Percentiles rank a stretch among this genome's conserved stretches.
These are phyloP conservation scores for Boletus hoseneyae DNA, from an alignment of 1,284 basidiomycete species.

Conservation along the genomic window DNA sequence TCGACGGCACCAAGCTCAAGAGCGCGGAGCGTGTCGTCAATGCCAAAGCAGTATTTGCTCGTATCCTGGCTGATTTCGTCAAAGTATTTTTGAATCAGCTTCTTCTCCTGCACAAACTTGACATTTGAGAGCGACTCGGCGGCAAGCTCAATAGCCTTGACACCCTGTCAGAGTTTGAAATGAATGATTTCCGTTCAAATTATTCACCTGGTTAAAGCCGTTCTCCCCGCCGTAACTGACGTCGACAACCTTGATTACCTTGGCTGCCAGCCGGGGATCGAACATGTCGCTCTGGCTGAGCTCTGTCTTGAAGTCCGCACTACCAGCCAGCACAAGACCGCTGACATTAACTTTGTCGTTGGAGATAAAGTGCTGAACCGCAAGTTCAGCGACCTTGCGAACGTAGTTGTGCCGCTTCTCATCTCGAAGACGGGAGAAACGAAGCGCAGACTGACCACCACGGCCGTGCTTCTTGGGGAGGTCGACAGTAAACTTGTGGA, in stretches of 20 bases:
- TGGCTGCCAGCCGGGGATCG: constrained; percentile 82
- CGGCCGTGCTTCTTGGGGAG: constrained; percentile 99
- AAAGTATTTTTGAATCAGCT: constrained; percentile 96
- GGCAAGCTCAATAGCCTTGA: constrained; percentile 92
- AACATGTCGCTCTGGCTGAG: constrained; percentile 97
- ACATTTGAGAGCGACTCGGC: constrained; percentile 96
- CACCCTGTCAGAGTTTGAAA: constrained; percentile 10
- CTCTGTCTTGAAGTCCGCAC: constrained; percentile 99
- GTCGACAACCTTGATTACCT: constrained; percentile 97
- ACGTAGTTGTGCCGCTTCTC: constrained; percentile 99
- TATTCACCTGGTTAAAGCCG: constrained; percentile 89
- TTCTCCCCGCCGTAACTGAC: constrained; percentile 99
- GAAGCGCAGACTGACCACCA: constrained; percentile 99
- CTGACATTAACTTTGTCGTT: constrained; percentile 98
- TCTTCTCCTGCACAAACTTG: constrained; percentile 99
- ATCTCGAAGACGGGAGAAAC: constrained; percentile 99
- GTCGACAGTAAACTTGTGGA: constrained; percentile 99
- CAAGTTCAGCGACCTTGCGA: constrained; percentile 95
- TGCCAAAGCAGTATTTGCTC: constrained; percentile 96
- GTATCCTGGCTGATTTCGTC: constrained; percentile 99
- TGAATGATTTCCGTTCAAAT: not conserved
- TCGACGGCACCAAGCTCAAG: constrained; percentile 97
- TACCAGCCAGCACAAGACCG: constrained; percentile 96
- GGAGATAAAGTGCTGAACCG: constrained; percentile 98
- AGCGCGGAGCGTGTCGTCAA: constrained; percentile 96